These are phyloP conservation scores for Saccharomycopsis capsularis DNA, from an alignment of 805 yeast species.

Conservation along the genomic window DNA sequence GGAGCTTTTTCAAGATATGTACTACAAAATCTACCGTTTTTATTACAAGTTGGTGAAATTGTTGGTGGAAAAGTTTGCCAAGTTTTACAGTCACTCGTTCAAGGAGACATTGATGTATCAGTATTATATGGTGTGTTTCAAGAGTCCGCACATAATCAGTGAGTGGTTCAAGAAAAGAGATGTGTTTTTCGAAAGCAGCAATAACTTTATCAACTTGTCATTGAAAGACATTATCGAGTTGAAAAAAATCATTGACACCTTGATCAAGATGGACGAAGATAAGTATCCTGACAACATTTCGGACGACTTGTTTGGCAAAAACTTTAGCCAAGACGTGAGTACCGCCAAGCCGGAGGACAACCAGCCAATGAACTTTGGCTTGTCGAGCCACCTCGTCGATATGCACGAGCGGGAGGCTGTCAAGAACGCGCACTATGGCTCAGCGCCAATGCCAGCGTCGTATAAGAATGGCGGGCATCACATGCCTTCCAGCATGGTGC, in stretches of 20 bases:
- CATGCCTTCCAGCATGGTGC: not conserved
- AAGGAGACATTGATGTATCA: constrained; percentile 14
- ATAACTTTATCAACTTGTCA: not conserved
- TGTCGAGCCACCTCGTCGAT: not conserved
- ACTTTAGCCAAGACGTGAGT: not conserved
- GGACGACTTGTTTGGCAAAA: not conserved
- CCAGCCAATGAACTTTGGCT: not conserved
- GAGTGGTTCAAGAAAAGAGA: constrained; percentile 10
- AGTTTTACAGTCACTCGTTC: constrained; percentile 15
- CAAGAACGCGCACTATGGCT: not conserved
- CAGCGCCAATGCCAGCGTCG: no score
- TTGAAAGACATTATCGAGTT: constrained; percentile 1
- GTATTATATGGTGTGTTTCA: constrained; percentile 16
- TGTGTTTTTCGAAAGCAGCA: constrained; percentile 3
- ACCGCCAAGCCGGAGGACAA: not conserved
- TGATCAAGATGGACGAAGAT: constrained; percentile 5
- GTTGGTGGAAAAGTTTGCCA: constrained; percentile 16
- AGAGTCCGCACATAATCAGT: constrained; percentile 9
- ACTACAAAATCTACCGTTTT: constrained; percentile 6
- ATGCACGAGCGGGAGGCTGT: not conserved
- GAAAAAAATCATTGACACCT: not conserved
- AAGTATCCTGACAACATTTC: constrained; percentile 6
- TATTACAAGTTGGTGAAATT: constrained; percentile 13
- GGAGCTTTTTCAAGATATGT: constrained; percentile 13
- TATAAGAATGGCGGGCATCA: no score